These are phyloP conservation scores for Kandelia obovata DNA, from an alignment of 345 rosid species.

Conservation along the genomic window DNA sequence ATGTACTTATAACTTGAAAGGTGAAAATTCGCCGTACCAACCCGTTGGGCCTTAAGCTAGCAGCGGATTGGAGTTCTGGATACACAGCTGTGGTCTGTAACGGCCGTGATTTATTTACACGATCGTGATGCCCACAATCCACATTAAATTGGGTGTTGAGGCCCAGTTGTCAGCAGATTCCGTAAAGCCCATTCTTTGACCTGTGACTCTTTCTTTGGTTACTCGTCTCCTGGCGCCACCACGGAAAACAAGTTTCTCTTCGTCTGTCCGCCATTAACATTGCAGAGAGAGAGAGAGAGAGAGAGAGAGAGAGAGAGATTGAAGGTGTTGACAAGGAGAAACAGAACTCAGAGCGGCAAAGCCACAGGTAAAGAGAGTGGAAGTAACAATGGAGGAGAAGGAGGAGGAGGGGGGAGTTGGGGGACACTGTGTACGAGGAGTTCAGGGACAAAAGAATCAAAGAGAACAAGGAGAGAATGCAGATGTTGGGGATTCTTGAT, in stretches of 20 bases:
- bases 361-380: not conserved
- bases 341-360: not conserved
- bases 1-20: too few species aligned
- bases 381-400: not conserved
- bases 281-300: not conserved
- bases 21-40: too few species aligned
- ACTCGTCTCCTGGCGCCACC: too few species aligned
- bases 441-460: slow-evolving; percentile 29
- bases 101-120: too few species aligned
- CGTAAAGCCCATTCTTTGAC: too few species aligned
- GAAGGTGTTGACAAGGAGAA: slow-evolving; percentile 12
- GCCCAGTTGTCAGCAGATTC: too few species aligned
- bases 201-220: not conserved
- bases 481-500: slow-evolving; percentile 24
- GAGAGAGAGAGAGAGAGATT: not conserved
- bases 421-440: slow-evolving; percentile 21
- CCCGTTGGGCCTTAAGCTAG: too few species aligned
- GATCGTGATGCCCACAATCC: too few species aligned
- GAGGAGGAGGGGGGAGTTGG: not conserved
- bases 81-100: too few species aligned
- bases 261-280: not conserved
- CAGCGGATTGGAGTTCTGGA: too few species aligned
- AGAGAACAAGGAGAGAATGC: slow-evolving; percentile 37
- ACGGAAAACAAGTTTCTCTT: not conserved
- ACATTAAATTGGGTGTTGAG: too few species aligned